Conservation (phyloP, 2,329 filamentous ascomycete genomes). For the Pyrenophora teres region DNA sequence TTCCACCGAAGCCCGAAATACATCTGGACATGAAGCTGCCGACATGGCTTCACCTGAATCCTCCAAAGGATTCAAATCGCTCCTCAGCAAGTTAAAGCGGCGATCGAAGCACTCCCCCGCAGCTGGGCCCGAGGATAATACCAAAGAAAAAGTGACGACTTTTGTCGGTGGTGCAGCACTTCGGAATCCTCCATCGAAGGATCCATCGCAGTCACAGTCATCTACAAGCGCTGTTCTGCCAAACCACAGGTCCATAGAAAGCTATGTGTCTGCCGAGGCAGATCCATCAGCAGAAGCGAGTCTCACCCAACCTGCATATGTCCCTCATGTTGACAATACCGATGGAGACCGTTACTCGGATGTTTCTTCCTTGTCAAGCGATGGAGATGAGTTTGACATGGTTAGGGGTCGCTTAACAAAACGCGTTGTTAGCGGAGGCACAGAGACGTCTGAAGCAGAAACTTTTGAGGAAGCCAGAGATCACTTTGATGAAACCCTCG, state of each 20-base stretch:
- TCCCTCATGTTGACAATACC: constrained; percentile 16
- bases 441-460: constrained; percentile 46
- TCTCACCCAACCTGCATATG: constrained; percentile 20
- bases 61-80: constrained; percentile 44
- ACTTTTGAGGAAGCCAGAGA: constrained; percentile 61
- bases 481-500: constrained; percentile 53
- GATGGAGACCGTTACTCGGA: constrained; percentile 31
- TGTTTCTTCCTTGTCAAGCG: constrained; percentile 43
- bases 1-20: constrained; percentile 4
- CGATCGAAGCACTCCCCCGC: constrained; percentile 40
- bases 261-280: constrained; percentile 4
- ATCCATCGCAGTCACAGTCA: constrained; percentile 19
- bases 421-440: constrained; percentile 34
- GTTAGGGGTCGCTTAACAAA: constrained; percentile 29
- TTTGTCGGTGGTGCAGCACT: constrained; percentile 53
- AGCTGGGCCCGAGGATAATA: constrained; percentile 15
- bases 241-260: constrained; percentile 12
- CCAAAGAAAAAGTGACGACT: constrained; percentile 38
- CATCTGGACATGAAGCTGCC: constrained; percentile 13
- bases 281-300: constrained; percentile 18
- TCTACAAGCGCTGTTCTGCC: constrained; percentile 7
- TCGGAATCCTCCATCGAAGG: constrained; percentile 28
- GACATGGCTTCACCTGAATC: constrained; percentile 33
- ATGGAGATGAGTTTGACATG: constrained; percentile 11
- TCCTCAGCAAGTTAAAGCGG: constrained; percentile 48